Conservation (phyloP, 805 yeast species). For the Cyberlindnera xishuangbannaensis region DNA sequence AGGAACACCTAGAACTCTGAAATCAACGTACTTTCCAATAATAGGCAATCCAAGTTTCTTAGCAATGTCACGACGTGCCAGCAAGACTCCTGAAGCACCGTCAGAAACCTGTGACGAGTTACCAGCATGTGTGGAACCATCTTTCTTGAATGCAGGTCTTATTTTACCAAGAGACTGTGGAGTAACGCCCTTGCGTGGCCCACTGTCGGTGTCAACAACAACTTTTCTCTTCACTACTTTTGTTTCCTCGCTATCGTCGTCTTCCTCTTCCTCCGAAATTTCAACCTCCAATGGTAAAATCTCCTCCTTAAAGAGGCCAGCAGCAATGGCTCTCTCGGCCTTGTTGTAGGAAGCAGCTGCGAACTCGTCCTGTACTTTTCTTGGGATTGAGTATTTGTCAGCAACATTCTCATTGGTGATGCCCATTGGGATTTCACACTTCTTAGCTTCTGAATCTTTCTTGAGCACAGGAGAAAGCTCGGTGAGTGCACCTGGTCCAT, state of each 20-base stretch:
- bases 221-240: conserved; percentile 22
- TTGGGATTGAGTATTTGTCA: conserved; percentile 51
- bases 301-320: conserved; percentile 81
- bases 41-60: conserved; percentile 64
- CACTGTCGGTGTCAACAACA: conserved; percentile 69
- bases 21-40: conserved; percentile 73
- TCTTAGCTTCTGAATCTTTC: conserved; percentile 44
- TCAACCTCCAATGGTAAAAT: conserved; percentile 75
- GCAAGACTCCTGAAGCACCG: conserved; percentile 88
- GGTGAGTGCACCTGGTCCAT: conserved; percentile 75
- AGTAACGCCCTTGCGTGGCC: conserved; percentile 85
- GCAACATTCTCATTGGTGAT: conserved; percentile 92
- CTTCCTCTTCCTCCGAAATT: conserved; percentile 49
- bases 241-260: conserved; percentile 43
- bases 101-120: conserved; percentile 95
- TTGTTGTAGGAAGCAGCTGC: conserved; percentile 83
- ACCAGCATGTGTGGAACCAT: conserved; percentile 89
- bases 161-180: conserved; percentile 67
- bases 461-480: conserved; percentile 46
- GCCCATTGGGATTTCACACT: conserved; percentile 94
- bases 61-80: conserved; percentile 84
- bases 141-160: conserved; percentile 79
- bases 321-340: conserved; percentile 68
- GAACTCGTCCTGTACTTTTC: conserved; percentile 78
- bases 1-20: conserved; percentile 86